Percentiles rank a stretch among this genome's conserved stretches.
These are phyloP conservation scores for Cladochytrium replicatum DNA, from an alignment of 192 early-diverging fungal species.

Conservation along the genomic window DNA sequence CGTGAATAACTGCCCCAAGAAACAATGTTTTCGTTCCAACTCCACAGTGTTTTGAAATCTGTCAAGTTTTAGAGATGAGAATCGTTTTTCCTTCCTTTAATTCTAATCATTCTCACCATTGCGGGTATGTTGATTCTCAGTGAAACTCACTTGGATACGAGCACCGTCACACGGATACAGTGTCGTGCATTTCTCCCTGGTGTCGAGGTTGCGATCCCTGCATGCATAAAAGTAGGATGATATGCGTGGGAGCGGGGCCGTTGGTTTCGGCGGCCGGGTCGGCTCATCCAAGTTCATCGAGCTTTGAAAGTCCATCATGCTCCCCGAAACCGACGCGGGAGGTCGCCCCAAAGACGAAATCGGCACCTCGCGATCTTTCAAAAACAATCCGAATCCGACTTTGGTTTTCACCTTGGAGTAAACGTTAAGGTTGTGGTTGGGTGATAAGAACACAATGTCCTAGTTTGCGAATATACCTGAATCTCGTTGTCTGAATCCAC, in stretches of 20 bases:
- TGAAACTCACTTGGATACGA: background rate
- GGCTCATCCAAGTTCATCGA: constrained; percentile 1
- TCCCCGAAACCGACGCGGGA: background rate
- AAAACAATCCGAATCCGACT: constrained; percentile 33
- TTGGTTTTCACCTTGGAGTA: constrained; percentile 25
- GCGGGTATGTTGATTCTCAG: background rate
- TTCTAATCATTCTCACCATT: background rate
- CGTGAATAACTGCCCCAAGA: background rate
- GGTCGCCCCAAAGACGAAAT: background rate
- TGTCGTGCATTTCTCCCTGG: background rate
- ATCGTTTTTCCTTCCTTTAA: background rate
- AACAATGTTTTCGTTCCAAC: constrained; percentile 8
- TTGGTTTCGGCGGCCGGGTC: background rate
- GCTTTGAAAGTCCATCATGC: background rate
- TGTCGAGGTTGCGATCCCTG: background rate
- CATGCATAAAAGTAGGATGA: background rate
- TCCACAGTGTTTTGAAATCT: constrained; percentile 1
- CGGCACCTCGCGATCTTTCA: constrained; percentile 15
- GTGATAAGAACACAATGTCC: background rate
- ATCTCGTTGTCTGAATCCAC: background rate
- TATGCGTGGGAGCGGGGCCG: constrained; percentile 2
- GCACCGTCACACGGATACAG: background rate
- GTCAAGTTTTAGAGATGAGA: background rate
- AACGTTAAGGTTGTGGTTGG: background rate
- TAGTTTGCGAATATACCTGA: constrained; percentile 8